These are phyloP conservation scores for Metschnikowia bowlesiae DNA, from an alignment of 805 yeast species.

Conservation along the genomic window DNA sequence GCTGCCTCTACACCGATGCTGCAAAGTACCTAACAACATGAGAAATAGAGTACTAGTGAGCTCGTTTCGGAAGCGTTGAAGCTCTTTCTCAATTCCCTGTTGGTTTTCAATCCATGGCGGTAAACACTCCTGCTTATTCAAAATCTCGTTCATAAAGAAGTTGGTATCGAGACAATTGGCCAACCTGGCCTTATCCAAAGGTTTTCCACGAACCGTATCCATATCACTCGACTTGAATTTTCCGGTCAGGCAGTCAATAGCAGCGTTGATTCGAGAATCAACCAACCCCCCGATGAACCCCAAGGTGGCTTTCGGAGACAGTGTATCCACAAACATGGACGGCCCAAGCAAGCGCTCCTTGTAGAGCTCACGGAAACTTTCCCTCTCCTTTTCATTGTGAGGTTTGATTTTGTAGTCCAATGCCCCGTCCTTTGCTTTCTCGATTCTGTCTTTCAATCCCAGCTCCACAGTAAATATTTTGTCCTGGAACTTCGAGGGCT, in stretches of 20 bases:
- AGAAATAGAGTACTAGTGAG: conserved; percentile 35
- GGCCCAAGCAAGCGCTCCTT: conserved; percentile 63
- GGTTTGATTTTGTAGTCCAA: conserved; percentile 56
- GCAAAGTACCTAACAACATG: background rate
- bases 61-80: conserved; percentile 44
- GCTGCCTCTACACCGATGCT: background rate
- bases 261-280: conserved; percentile 66
- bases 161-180: conserved; percentile 58
- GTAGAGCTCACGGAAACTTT: conserved; percentile 55
- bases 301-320: conserved; percentile 40
- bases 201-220: conserved; percentile 53
- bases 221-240: conserved; percentile 54
- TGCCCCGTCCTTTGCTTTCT: conserved; percentile 59
- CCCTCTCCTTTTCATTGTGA: conserved; percentile 24
- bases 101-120: conserved; percentile 93
- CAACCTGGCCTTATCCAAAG: conserved; percentile 50
- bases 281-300: conserved; percentile 65
- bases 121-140: conserved; percentile 68
- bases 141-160: conserved; percentile 72
- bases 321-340: conserved; percentile 39
- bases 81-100: conserved; percentile 46
- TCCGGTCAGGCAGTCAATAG: conserved; percentile 59
- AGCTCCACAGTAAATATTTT: conserved; percentile 20
- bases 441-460: conserved; percentile 38
- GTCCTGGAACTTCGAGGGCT: conserved; percentile 8